Base-by-base conservation (phyloP, 176 grass and related monocot genomes). In the Avena insularis region DNA sequence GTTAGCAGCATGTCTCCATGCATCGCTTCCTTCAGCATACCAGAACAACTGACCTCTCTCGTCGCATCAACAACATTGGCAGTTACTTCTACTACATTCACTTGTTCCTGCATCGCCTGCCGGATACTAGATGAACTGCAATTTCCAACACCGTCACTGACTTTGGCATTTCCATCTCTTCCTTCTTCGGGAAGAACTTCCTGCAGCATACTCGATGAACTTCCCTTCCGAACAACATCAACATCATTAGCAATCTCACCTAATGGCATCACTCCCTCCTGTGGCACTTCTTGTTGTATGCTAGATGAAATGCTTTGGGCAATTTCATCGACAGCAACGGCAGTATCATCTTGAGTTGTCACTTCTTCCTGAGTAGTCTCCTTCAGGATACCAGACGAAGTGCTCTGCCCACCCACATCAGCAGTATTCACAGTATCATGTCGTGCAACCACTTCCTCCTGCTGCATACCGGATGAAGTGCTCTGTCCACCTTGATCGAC, bases 161-260 rank as follows among this genome's bases (percentile, higher is more conserved):
- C 57, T 79, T 38, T 55, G 13, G 19, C 19, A 73, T 20, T 67
- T 84, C 14, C 56, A 50, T 84, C 48, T 56, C 20, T 74, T 19
- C 20, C 17, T 74, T 90, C 75, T 64, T 47, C 75, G 33, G 47
- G 80, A 87, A 75, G 56, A 83, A 66, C 75, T 67, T 87, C 49
- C n/a, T 80, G 67, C 29, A 15, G 75, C 29, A 68, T 75, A 81
- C 14, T 17, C 14, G 80, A 50, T 2, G 68, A 38, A 51, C 38
- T 70, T 61, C 11, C 79, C 27, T 70, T 77, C 43, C 19, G 54
- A 86, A 61, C 48, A 11, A 14, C 43, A 82, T 70, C 62, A 61
- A 47, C 51, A 67, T 40, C 20, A 75, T 21, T 58, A 25, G 36
- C 35, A 84, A 50, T 68, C 49, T 76, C 35, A 6, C 74, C 36